Evolutionary conservation across 139 green algal species (phyloP), one percentile per base, ranked within the genome.

Genomic region (Dunaliella primolecta): DNA sequence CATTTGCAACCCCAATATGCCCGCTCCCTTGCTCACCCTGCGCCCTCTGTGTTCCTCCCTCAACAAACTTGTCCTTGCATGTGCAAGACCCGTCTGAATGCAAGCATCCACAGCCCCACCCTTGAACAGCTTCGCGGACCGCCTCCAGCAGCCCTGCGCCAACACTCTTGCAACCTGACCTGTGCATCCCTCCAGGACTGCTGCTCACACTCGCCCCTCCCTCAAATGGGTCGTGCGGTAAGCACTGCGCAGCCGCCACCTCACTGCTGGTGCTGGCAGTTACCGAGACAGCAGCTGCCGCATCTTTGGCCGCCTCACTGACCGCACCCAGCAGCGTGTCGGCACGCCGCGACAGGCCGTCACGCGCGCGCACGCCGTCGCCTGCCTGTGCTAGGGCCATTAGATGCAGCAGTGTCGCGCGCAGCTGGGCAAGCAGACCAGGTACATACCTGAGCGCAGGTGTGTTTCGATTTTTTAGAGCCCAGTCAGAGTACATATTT

Each of bases 391-490:
- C 80, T 55, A 89, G 36, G 35, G 76, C 36, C 36, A 89, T 75
- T 56, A 89, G 34, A 31, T 86, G 86, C 83, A 89, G 75, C 74
- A 89, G 83, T 36, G 86, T 83, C 0, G 38, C 78, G 0, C 80
- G 56, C 31, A 89, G 80, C 86, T 87, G 83, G 34, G 30, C 27
- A 20, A 57, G 35, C 30, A 87, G 75, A 0, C 56, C 83, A 1
- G 81, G 72, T 2, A 81, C 33, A 23, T 89, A 87, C 46, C 72
- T 36, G 30, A 33, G 72, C 21, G 29, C 29, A 32, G 24, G 24
- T n/a, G 57, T 74, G 57, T 74, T 24, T n/a, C 57, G 24, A 74
- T 74, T 21, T 21, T 21, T n/a, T 24, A 74, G 57, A n/a, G 24
- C 57, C 57, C 24, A 74, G 57, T 74, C 46, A 64, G 46, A 15